Base-by-base conservation (phyloP, 306 rosid species). In the Cicer cuneatum region DNA sequence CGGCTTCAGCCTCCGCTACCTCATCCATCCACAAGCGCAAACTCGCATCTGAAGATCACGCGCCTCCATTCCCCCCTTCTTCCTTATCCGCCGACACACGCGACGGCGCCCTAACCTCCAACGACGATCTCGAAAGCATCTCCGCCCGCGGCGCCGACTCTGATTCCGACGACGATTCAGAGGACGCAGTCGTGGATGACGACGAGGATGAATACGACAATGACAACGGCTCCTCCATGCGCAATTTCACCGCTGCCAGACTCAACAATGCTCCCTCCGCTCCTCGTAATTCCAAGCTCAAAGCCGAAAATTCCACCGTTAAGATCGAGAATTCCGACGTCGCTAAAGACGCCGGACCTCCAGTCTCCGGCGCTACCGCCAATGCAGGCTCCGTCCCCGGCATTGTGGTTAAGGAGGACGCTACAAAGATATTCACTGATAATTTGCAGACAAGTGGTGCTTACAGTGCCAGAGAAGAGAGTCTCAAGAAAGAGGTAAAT, bases 361-460 rank as follows among this genome's bases (percentile, higher is more conserved):
- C 81, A 5, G 88, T 12, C 1, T n/a, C 82, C 3, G 82, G 84
- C 13, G 48, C 76, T 0, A 76, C 54, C 5, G 89, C 82, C 6
- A 11, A 71, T 0, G 86, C 72, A 2, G 78, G 86, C 38, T 84
- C 87, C 0, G 81, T 74, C 12, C 74, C 93, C 16, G 95, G 97
- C 46, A 87, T 92, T 18, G 89, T 84, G 77, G 91, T 85, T 60
- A 92, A 94, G 84, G 97, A 94, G 71, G 99, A 94, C 42, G 83
- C 88, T 0, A 73, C 92, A 18, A 94, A 90, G 84, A 92, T 94
- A 13, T 89, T 88, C 74, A 89, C 99, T 1, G 99, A 94, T 75
- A 94, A 88, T 90, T 72, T 94, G 62, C 97, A 90, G 86, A 85
- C 97, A 2, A 94, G 97, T 76, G 99, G 99, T 53, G 99, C 99